Conservation (phyloP, 225 moss, liverwort and hornwort species). For the Polytrichum commune region DNA sequence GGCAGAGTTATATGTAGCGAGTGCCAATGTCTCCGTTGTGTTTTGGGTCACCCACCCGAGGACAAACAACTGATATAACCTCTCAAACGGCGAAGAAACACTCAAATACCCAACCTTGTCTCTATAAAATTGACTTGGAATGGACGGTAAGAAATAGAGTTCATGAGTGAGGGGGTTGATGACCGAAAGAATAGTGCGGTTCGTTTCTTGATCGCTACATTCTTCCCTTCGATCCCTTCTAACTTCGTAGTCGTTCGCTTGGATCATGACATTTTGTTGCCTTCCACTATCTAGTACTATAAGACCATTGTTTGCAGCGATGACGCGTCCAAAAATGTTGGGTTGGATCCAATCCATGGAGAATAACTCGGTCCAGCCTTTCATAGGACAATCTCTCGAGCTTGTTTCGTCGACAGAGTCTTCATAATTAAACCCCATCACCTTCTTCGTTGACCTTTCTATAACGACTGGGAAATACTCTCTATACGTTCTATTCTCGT, state of each 20-base stretch:
- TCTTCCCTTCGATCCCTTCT: no score
- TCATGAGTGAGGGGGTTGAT: conserved; percentile 45
- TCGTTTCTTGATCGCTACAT: background rate
- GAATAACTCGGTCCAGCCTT: conserved; percentile 27
- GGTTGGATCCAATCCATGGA: conserved; percentile 32
- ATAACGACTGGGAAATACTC: conserved; percentile 39
- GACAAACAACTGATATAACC: conserved; percentile 30
- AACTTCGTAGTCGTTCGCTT: conserved; percentile 1
- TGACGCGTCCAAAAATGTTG: conserved; percentile 8
- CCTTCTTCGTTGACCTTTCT: background rate
- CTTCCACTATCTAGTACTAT: conserved; percentile 35
- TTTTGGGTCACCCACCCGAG: conserved; percentile 18
- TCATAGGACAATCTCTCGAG: background rate
- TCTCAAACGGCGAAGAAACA: conserved; percentile 13
- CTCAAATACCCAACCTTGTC: conserved; percentile 35
- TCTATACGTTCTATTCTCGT: conserved; percentile 2
- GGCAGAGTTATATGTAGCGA: conserved; percentile 26
- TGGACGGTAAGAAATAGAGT: conserved; percentile 23
- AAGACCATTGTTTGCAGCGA: conserved; percentile 37
- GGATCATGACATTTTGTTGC: background rate
- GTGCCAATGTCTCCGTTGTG: background rate
- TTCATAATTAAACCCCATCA: conserved; percentile 35
- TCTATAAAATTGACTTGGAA: conserved; percentile 9
- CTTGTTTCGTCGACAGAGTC: background rate
- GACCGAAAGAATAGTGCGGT: conserved; percentile 27